Evolutionary conservation across 257 asterid genomes (phyloP), one percentile per base, ranked within the genome.

Genomic region (Nicotiana undulata): DNA sequence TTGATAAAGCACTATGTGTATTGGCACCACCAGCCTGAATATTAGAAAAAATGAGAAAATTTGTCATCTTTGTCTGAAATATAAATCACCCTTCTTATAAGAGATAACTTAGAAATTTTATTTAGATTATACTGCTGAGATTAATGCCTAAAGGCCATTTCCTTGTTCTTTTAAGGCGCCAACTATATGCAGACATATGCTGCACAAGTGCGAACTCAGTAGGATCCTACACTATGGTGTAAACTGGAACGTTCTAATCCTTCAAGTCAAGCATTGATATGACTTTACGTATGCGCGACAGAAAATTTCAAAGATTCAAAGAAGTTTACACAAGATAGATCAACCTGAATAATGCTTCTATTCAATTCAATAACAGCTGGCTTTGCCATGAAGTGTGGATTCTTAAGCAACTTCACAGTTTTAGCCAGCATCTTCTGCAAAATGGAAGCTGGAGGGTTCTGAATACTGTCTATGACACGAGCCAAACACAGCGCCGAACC

Each of bases 361-460:
- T 91, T 95, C 89, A 95, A 90, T 82, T 95, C 98, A 79, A 95
- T 84, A 83, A 92, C 90, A 10, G 97, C 98, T 46, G 99, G 99
- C 79, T 95, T 95, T 59, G 97, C 99, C 97, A 91, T 90, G 90
- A 92, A 95, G 82, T 95, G 97, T 52, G 97, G 97, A 88, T 89
- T 93, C 88, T 95, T 95, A 78, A 92, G 92, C 88, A 93, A 85
- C 86, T 93, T 95, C 12, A 87, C 86, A 81, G 96, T 93, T 88
- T 88, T 95, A 70, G 88, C 86, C 85, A 93, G 82, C 93, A 95
- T 93, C 90, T 91, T 94, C 89, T 93, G 99, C 91, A 95, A 85
- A 81, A 91, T 88, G 77, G 86, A 72, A 6, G 91, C 89, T 9
- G 98, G 97, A 68, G 99, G 97, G 79, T 90, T 91, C 52, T 85